Evolutionary conservation across 2,329 filamentous ascomycete genomes (phyloP), one percentile per base, ranked within the genome.

Genomic region (Stemphylium beticola): DNA sequence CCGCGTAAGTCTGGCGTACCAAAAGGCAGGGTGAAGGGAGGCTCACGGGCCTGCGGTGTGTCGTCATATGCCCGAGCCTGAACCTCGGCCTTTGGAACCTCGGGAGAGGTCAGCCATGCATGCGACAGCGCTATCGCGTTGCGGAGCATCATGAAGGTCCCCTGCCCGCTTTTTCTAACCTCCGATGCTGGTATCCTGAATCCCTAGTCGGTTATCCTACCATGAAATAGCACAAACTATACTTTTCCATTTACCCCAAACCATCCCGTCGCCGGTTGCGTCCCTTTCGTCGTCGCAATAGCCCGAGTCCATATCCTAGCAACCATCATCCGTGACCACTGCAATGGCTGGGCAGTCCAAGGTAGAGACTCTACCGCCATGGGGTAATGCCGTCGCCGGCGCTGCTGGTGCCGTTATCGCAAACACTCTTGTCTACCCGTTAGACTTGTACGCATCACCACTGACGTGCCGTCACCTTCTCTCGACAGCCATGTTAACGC

Each of bases 351-450:
- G 77, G 53, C 81, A 82, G 71, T 85, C 83, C 34, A 93, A 92
- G 76, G 82, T 86, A 60, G 81, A 81, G 48, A 81, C 81, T 63
- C 85, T 98, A 55, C 92, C 95, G 37, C 91, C 95, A 49, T 98
- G 93, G 93, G 93, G 93, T 49, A 88, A 89, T 72, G 95, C 95
- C 49, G 87, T 96, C 63, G 93, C 95, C 60, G 95, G 95, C 69
- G 92, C 95, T 47, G 91, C 91, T 17, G 95, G 95, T 58, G 95
- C 95, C 41, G 92, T 98, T 33, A 83, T 99, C 55, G 95, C 95
- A 54, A 99, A 99, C 81, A 90, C 93, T 39, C 80, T 97, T 60
- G 93, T 98, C 53, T 99, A 99, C 77, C 95, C 95, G 41, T 83
- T 99, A 57, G 95, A 99, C 78, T 93, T 99, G 93, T 96, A 82